Conservation (phyloP, 2,329 filamentous ascomycete genomes). For the Cyphellophora attinorum region DNA sequence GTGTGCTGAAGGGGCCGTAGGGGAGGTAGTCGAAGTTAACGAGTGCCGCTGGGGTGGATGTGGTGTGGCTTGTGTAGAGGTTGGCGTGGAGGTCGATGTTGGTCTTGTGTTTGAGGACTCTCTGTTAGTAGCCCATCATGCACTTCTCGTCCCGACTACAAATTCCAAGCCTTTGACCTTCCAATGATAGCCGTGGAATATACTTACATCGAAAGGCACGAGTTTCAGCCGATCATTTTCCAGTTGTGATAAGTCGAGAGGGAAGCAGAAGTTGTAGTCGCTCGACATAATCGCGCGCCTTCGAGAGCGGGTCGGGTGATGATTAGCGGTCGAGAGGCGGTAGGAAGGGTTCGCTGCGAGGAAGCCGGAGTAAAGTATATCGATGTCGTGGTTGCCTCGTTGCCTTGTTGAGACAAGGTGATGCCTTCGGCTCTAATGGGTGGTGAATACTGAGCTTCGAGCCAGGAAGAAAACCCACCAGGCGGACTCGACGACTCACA, state of each 20-base stretch:
- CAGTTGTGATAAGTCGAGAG: constrained; percentile 4
- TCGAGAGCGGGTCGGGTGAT: no score
- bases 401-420: no score
- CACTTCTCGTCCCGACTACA: neutral
- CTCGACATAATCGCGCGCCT: neutral
- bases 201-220: constrained; percentile 4
- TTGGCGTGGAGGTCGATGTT: neutral
- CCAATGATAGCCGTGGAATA: neutral
- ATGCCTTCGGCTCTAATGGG: no score
- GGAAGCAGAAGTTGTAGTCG: constrained; percentile 4
- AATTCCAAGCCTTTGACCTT: neutral
- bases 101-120: neutral
- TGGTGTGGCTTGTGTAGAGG: neutral
- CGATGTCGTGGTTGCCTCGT: no score
- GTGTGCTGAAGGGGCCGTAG: constrained; percentile 1
- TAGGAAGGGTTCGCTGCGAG: no score
- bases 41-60: neutral
- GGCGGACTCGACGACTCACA: no score
- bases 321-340: no score
- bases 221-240: constrained; percentile 6
- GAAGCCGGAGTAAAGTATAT: no score
- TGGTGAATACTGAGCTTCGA: no score
- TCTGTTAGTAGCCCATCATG: neutral
- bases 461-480: no score
- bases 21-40: constrained; percentile 3